A percentile compares a stretch with the other conserved stretches of the same genome.
Conservation (phyloP, 352 stramenopile species). For the Globisporangium mamillatum region DNA sequence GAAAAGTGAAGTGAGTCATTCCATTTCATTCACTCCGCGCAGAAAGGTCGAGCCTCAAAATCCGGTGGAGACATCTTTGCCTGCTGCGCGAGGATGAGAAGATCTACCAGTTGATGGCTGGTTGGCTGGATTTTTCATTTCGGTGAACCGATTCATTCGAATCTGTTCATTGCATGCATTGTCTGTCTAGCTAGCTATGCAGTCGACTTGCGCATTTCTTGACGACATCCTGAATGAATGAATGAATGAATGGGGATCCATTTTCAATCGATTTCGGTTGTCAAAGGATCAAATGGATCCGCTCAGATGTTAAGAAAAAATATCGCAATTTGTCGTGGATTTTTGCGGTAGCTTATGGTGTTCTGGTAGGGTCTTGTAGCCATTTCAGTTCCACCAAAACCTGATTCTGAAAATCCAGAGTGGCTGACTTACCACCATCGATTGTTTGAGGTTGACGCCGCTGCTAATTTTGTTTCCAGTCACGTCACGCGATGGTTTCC, state of each 20-base stretch:
- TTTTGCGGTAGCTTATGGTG: neutral
- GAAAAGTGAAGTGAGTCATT: neutral
- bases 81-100: neutral
- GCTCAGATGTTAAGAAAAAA: neutral
- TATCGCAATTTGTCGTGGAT: neutral
- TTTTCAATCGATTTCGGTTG: neutral
- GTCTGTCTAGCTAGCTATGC: neutral
- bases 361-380: neutral
- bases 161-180: neutral
- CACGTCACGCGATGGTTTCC: neutral
- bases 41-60: neutral
- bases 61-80: neutral
- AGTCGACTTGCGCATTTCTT: neutral
- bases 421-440: neutral
- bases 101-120: neutral
- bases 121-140: neutral
- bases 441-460: neutral
- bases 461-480: neutral
- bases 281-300: neutral
- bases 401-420: neutral
- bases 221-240: neutral
- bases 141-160: neutral
- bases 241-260: neutral
- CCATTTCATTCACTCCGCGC: neutral
- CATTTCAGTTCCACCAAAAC: neutral